phyloP scores from a whole-genome alignment of 73 alveolate genomes.

The Paramecium tetraurelia region DNA sequence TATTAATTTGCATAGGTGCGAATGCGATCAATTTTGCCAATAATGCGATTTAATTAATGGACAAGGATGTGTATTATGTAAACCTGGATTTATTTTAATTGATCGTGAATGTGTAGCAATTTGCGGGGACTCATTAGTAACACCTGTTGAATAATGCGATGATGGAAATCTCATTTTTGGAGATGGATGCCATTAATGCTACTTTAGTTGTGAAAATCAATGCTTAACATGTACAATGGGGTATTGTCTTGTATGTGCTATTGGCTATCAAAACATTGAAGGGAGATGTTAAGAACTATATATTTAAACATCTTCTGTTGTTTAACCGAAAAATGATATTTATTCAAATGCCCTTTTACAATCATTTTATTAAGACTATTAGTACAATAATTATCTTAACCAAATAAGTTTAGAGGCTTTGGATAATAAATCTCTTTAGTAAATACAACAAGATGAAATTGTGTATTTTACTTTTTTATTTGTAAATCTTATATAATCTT shows the following conservation, averaged over 20 bases:
- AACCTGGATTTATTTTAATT: neutral
- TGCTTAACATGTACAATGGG: neutral
- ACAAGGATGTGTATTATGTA: neutral
- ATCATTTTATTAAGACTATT: neutral
- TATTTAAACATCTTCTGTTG: neutral
- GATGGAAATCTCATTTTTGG: neutral
- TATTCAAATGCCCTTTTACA: slow-evolving; percentile 57
- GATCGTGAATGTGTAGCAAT: neutral
- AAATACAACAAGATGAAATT: neutral
- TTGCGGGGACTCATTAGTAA: neutral
- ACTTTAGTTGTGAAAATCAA: neutral
- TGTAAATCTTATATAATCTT: neutral
- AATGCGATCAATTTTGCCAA: neutral
- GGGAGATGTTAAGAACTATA: neutral
- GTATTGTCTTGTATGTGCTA: neutral
- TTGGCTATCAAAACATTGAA: neutral
- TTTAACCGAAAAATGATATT: neutral
- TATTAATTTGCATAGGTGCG: neutral
- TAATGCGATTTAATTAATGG: neutral
- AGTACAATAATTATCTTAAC: neutral
- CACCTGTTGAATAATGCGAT: neutral
- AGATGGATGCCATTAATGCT: slow-evolving; percentile 2
- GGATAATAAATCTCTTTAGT: neutral
- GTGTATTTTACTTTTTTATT: neutral
- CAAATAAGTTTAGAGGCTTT: neutral